Percentiles rank a stretch among this genome's conserved stretches.
Conservation (phyloP, 768 basidiomycete genomes). For the Tulasnella sp. region DNA sequence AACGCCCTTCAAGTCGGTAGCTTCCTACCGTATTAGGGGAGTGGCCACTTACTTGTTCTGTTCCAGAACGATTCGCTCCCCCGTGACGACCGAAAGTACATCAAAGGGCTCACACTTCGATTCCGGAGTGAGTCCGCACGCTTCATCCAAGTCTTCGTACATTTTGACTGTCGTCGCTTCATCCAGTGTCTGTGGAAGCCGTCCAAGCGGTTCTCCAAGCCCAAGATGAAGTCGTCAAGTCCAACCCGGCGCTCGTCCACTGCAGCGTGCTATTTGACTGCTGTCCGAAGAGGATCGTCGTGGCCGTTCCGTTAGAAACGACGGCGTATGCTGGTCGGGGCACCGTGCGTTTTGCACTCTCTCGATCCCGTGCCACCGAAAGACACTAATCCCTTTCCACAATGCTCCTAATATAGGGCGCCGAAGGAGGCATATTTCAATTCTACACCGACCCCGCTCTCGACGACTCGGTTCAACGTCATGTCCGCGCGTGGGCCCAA, state of each 20-base stretch:
- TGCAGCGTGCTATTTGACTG: not conserved
- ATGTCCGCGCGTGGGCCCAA: not conserved
- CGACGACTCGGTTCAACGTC: not conserved
- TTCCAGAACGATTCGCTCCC: not conserved
- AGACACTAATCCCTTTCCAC: not conserved
- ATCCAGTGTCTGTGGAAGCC: not conserved
- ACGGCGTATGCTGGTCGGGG: not conserved
- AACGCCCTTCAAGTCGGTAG: conserved; percentile 4
- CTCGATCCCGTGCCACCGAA: too few relatives aligned
- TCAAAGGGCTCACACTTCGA: not conserved
- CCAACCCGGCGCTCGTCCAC: not conserved
- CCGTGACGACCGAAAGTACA: not conserved
- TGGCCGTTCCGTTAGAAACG: not conserved
- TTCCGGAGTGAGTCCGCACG: not conserved
- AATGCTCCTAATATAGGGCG: not conserved
- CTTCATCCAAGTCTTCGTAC: not conserved
- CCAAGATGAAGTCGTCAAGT: not conserved
- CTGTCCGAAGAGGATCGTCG: not conserved
- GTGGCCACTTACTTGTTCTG: not conserved
- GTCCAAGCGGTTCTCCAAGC: not conserved
- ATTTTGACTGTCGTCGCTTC: not conserved
- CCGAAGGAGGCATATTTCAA: not conserved
- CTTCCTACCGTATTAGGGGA: not conserved
- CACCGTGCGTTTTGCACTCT: not conserved
- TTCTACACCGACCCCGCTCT: not conserved